phyloP scores from a whole-genome alignment of 2,329 filamentous ascomycete genomes.

The Macrophomina pseudophaseolina region DNA sequence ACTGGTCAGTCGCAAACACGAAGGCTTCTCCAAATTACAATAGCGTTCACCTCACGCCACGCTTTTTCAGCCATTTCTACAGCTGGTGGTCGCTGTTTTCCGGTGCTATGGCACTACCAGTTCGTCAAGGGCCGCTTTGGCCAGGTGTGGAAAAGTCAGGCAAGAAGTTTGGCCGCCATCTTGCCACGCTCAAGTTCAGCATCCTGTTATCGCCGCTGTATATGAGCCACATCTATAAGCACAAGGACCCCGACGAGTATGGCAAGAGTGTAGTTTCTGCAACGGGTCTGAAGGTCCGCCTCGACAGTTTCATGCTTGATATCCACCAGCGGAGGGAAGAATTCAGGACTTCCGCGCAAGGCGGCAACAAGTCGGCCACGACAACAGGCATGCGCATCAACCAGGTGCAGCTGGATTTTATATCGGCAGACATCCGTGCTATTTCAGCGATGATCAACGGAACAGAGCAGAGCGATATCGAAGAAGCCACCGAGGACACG shows the following conservation, averaged over 20 bases:
- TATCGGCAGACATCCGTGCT: slow-evolving; percentile 88
- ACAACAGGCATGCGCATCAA: slow-evolving; percentile 97
- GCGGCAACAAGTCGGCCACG: slow-evolving; percentile 69
- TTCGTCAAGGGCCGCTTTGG: slow-evolving; percentile 90
- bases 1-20: slow-evolving; percentile 79
- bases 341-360: slow-evolving; percentile 78
- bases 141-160: slow-evolving; percentile 93
- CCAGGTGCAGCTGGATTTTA: slow-evolving; percentile 88
- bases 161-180: slow-evolving; percentile 96
- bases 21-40: slow-evolving; percentile 91
- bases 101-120: slow-evolving; percentile 89
- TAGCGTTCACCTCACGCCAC: slow-evolving; percentile 88
- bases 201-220: slow-evolving; percentile 89
- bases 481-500: slow-evolving; percentile 67
- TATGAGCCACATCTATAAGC: slow-evolving; percentile 96
- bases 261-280: slow-evolving; percentile 79
- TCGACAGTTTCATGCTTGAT: slow-evolving; percentile 97
- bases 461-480: slow-evolving; percentile 76
- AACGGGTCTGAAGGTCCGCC: slow-evolving; percentile 92
- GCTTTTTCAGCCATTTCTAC: slow-evolving; percentile 98
- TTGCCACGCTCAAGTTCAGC: slow-evolving; percentile 99
- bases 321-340: slow-evolving; percentile 92
- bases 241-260: slow-evolving; percentile 92
- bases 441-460: slow-evolving; percentile 89
- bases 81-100: slow-evolving; percentile 98